These are phyloP conservation scores for Ogataea thermomethanolica DNA, from an alignment of 805 yeast species.

Conservation along the genomic window DNA sequence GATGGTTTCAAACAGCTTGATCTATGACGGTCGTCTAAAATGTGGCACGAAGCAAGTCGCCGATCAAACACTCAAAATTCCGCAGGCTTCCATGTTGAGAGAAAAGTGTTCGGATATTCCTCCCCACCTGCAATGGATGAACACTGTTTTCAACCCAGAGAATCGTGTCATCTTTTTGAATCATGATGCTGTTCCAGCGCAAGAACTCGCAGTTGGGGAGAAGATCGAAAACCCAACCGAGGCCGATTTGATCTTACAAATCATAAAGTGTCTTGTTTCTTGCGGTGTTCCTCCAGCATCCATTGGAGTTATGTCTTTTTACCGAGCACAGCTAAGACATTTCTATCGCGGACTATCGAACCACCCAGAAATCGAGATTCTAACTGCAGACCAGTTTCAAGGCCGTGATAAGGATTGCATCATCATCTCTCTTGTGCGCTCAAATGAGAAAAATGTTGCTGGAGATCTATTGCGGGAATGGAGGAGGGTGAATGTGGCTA, in stretches of 20 bases:
- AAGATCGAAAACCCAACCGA: constrained; percentile 73
- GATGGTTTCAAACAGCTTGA: constrained; percentile 72
- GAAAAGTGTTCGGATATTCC: constrained; percentile 10
- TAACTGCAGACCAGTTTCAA: constrained; percentile 95
- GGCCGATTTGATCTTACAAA: constrained; percentile 57
- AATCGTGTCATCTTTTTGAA: constrained; percentile 73
- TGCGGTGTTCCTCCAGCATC: constrained; percentile 58
- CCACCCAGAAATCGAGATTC: constrained; percentile 56
- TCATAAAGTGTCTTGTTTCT: constrained; percentile 52
- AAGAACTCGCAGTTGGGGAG: constrained; percentile 57
- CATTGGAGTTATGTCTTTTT: constrained; percentile 88
- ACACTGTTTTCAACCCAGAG: constrained; percentile 47
- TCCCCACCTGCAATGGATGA: constrained; percentile 47
- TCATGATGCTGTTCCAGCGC: constrained; percentile 65
- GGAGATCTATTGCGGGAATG: constrained; percentile 85
- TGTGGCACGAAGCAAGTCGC: constrained; percentile 74
- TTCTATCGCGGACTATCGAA: constrained; percentile 34
- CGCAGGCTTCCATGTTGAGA: constrained; percentile 33
- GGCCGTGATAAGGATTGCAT: constrained; percentile 94
- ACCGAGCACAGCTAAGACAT: constrained; percentile 72
- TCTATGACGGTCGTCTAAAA: constrained; percentile 70
- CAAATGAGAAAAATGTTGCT: constrained; percentile 59
- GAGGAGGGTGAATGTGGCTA: constrained; percentile 91
- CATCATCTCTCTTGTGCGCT: constrained; percentile 83
- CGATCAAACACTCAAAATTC: constrained; percentile 50